phyloP scores from a whole-genome alignment of 108 stramenopile genomes.

The Schizochytrium sp. region DNA sequence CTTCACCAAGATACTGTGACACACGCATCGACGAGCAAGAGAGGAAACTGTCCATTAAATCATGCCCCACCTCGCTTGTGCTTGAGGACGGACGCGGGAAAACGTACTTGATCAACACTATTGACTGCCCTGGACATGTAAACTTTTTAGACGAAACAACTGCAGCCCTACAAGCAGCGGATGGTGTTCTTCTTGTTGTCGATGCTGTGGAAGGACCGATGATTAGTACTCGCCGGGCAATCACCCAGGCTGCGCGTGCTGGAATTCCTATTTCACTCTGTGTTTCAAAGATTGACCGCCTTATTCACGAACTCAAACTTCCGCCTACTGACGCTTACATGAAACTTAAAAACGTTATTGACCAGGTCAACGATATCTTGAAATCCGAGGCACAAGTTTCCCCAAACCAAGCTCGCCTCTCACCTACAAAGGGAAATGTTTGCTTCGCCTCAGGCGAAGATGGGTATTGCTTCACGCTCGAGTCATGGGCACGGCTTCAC shows the following conservation, averaged over 20 bases:
- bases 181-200: slow-evolving; percentile 91
- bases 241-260: slow-evolving; percentile 83
- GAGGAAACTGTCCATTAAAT: slow-evolving; percentile 89
- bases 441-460: slow-evolving; percentile 88
- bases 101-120: slow-evolving; percentile 83
- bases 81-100: slow-evolving; percentile 89
- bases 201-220: slow-evolving; percentile 97
- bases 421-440: slow-evolving; percentile 82
- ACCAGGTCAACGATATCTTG: slow-evolving; percentile 86
- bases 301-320: slow-evolving; percentile 93
- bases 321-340: slow-evolving; percentile 94
- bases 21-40: slow-evolving; percentile 90
- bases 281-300: slow-evolving; percentile 94
- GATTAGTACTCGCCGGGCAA: slow-evolving; percentile 88
- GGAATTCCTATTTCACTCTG: slow-evolving; percentile 85
- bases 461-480: slow-evolving; percentile 88
- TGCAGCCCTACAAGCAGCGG: slow-evolving; percentile 84
- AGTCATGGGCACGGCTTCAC: slow-evolving; percentile 88
- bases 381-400: slow-evolving; percentile 68
- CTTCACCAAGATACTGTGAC: slow-evolving; percentile 81
- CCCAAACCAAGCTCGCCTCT: background rate
- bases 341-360: slow-evolving; percentile 89
- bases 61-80: slow-evolving; percentile 86
- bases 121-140: slow-evolving; percentile 95
- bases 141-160: slow-evolving; percentile 94